Evolutionary conservation across 108 stramenopile species (phyloP).

Genomic region (Skeletonema potamos): DNA sequence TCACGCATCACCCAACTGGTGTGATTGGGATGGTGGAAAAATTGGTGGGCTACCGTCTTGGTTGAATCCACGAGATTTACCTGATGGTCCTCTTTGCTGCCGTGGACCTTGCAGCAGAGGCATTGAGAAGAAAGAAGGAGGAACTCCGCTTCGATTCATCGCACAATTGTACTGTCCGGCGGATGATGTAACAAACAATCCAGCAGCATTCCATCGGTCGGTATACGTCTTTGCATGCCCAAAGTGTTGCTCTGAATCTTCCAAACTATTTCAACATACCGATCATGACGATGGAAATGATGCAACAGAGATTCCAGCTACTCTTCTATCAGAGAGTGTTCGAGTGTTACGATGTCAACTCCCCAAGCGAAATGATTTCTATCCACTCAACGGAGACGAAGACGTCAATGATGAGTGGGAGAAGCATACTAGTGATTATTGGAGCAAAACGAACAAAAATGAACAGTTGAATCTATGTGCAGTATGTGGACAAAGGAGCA

Average conservation of each 20-base stretch:
- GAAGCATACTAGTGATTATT: slow-evolving; percentile 53
- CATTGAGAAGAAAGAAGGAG: background rate
- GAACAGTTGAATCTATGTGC: slow-evolving; percentile 58
- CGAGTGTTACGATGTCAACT: slow-evolving; percentile 74
- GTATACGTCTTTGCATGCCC: slow-evolving; percentile 84
- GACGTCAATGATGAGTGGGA: slow-evolving; percentile 55
- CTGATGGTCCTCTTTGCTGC: slow-evolving; percentile 31
- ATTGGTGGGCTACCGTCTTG: slow-evolving; percentile 74
- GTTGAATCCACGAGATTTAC: slow-evolving; percentile 79
- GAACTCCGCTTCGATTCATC: slow-evolving; percentile 53
- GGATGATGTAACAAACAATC: slow-evolving; percentile 49
- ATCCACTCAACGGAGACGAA: slow-evolving; percentile 37
- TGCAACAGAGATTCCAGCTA: background rate
- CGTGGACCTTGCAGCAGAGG: slow-evolving; percentile 27
- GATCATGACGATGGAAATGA: background rate
- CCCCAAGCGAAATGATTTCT: slow-evolving; percentile 71
- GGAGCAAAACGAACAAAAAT: slow-evolving; percentile 22
- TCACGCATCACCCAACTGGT: slow-evolving; percentile 59
- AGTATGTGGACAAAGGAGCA: slow-evolving; percentile 68
- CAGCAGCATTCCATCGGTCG: slow-evolving; percentile 77
- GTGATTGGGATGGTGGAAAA: slow-evolving; percentile 86
- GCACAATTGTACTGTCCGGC: slow-evolving; percentile 79
- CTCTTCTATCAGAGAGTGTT: slow-evolving; percentile 36
- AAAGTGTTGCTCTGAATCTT: slow-evolving; percentile 40
- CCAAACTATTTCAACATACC: background rate